These are phyloP conservation scores for Novymonas esmeraldas DNA, from an alignment of 208 protist genomes.

Conservation along the genomic window DNA sequence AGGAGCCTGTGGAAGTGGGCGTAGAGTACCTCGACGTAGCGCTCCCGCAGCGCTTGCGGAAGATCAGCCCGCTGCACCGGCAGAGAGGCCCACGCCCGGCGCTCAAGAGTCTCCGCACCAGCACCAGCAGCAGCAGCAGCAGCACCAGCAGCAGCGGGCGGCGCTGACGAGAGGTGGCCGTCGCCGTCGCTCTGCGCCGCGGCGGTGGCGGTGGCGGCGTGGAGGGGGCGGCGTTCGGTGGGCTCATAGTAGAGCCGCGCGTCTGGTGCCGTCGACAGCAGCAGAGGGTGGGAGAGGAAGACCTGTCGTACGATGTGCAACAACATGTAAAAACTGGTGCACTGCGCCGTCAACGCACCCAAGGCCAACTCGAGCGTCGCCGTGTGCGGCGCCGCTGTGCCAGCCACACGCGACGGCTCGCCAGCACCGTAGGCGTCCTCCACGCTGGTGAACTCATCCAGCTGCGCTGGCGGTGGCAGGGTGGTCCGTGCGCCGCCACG, in stretches of 20 bases:
- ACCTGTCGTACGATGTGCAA: conserved; percentile 14
- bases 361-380: conserved; percentile 13
- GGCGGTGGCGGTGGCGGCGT: no score
- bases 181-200: neutral
- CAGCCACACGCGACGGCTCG: neutral
- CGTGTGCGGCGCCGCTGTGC: neutral
- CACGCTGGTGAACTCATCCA: conserved; percentile 21
- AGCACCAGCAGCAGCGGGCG: no score
- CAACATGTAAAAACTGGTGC: neutral
- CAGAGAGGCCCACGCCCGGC: conserved; percentile 8
- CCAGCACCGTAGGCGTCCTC: conserved; percentile 12
- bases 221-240: no score
- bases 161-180: neutral
- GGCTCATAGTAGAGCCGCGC: conserved; percentile 7
- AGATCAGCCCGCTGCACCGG: conserved; percentile 16
- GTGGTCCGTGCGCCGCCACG: neutral
- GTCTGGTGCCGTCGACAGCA: conserved; percentile 15
- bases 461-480: neutral
- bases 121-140: no score
- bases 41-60: conserved; percentile 11
- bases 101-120: neutral
- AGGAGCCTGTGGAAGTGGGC: conserved; percentile 15
- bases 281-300: conserved; percentile 8
- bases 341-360: conserved; percentile 8
- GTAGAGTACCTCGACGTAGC: conserved; percentile 30